phyloP scores from a whole-genome alignment of 2,329 filamentous ascomycete species.

The Pseudocercospora crystallina region DNA sequence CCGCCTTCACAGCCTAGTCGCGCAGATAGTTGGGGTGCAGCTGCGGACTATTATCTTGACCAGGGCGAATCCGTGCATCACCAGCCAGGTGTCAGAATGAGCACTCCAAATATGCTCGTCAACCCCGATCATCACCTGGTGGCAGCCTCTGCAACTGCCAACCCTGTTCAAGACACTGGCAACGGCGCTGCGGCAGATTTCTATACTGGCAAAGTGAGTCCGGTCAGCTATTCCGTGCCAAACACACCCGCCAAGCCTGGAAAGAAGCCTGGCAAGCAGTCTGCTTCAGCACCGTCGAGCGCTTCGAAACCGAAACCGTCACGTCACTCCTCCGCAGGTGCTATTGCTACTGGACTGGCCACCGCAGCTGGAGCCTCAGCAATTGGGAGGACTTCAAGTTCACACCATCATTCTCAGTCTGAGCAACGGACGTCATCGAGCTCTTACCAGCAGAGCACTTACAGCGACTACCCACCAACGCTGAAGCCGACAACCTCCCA shows the following conservation, averaged over 20 bases:
- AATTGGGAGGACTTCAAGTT: constrained; percentile 17
- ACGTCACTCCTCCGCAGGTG: constrained; percentile 36
- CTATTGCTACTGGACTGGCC: constrained; percentile 36
- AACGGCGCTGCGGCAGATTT: constrained; percentile 60
- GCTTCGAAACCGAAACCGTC: constrained; percentile 28
- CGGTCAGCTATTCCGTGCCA: constrained; percentile 18
- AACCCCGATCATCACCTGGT: constrained; percentile 59
- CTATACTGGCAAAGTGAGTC: constrained; percentile 40
- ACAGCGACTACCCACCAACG: constrained; percentile 13
- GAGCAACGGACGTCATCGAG: constrained; percentile 5
- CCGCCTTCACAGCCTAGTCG: constrained; percentile 31
- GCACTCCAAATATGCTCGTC: constrained; percentile 53
- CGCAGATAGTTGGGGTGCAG: constrained; percentile 50
- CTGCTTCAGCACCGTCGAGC: constrained; percentile 28
- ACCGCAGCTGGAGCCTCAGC: constrained; percentile 46
- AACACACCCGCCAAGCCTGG: constrained; percentile 27
- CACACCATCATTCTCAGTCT: constrained; percentile 14
- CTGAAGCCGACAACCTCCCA: constrained; percentile 5
- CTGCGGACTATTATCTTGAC: constrained; percentile 63
- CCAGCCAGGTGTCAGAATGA: constrained; percentile 61
- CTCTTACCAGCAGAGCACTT: constrained; percentile 15
- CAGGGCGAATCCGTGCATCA: constrained; percentile 59
- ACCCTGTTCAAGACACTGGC: constrained; percentile 61
- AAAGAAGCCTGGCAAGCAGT: constrained; percentile 35
- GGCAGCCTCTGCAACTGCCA: constrained; percentile 50